Base-by-base conservation (phyloP, 345 rosid genomes). In the Aethionema arabicum region DNA sequence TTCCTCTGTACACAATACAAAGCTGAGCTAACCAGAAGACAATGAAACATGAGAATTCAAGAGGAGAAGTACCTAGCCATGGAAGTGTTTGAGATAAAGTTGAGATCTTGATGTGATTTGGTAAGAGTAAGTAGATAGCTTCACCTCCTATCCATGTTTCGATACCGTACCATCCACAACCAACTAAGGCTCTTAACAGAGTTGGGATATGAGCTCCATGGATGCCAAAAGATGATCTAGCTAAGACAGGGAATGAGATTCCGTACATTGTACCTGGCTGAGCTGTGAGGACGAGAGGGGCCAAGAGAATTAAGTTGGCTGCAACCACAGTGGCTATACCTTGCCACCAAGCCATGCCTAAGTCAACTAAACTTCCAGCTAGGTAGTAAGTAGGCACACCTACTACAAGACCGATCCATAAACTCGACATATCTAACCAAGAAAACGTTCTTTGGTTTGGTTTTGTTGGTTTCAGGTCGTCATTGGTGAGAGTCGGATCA, bases 281-380 rank as follows among this genome's bases (percentile, higher is more conserved):
- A 0, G 96, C 98, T 0, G 93, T 89, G 32, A 92, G 85, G n/a
- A 89, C 70, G 7, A 92, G 63, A 0, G 96, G 96, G 10, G 74
- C 77, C 8, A 92, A 75, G 0, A 92, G 75, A 42, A 92, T 82
- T 6, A 81, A 5, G 54, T 92, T 92, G 59, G 98, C 98, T 3
- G 72, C 77, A 50, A 92, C 86, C 29, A 92, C 96, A 2, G 93
- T 89, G 11, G 86, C 86, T 45, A 92, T 82, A 5, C 95, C 98
- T 76, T 92, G 98, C 98, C 98, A 92, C 98, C 98, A 92, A 4
- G 98, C 84, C 98, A 92, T 92, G 37, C 98, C 98, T 5, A 92
- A 75, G 57, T 92, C 96, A 0, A 89, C 98, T 11, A 92, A 76
- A 75, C 89, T 83, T 0, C 95, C 98, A 0, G 98, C 98, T 5